Evolutionary conservation across 208 protist genomes (phyloP), one percentile per base, ranked within the genome.

Genomic region (Naegleria gruberi): DNA sequence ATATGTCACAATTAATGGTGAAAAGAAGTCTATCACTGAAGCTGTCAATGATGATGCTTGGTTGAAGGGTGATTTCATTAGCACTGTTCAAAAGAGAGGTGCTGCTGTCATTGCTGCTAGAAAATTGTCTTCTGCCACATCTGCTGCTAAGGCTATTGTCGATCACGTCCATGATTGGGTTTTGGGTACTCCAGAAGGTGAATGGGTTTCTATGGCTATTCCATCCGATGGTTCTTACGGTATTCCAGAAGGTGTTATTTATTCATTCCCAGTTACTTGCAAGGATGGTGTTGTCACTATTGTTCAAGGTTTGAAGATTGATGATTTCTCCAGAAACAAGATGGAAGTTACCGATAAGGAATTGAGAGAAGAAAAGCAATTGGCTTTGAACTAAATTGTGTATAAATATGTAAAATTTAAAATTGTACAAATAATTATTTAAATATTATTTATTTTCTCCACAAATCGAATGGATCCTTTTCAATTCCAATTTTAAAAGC

Each of bases 191-290:
- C 51, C 46, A 37, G 51, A 89, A 77, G 86, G 86, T 46, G 51
- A 89, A 89, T 77, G 12, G 30, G 97, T 98, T 8, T 98, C 96
- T 4, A 99, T 99, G 98, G 96, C 93, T 37, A 95, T 99, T 57
- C 91, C 92, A 87, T 97, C 95, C 17, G 95, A 96, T 91, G 96
- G 95, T 73, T 97, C 96, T 89, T 99, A 99, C 93, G 95, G 94
- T 47, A 93, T 98, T 46, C 92, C 94, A 26, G 92, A 93, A 37
- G 98, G 96, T 57, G 92, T 98, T 51, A 95, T 99, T 82, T 98
- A 95, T 91, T 98, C 97, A 12, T 98, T 98, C 90, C 98, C 97
- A 30, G 96, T 97, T 55, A 97, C 94, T 26, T 97, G 94, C 93
- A 91, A 91, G 83, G 90, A 90, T 74, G 96, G 97, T 34, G 91